Percentiles rank a stretch among this genome's conserved stretches.
Conservation (phyloP, 2,329 filamentous ascomycete species). For the Beauveria asiatica region DNA sequence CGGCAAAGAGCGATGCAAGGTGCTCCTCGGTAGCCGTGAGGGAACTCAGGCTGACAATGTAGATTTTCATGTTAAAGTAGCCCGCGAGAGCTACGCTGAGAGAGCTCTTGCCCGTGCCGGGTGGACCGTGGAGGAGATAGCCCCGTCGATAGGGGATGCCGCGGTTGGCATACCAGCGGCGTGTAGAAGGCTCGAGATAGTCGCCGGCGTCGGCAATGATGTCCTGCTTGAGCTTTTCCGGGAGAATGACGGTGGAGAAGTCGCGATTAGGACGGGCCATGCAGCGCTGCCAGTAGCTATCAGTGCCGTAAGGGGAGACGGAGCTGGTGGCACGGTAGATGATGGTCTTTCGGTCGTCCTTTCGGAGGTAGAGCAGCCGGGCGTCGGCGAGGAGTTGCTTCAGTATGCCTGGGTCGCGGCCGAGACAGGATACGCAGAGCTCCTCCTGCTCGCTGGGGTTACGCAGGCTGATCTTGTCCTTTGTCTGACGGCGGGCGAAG, state of each 20-base stretch:
- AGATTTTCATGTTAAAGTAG: slow-evolving; percentile 61
- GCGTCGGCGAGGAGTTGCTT: slow-evolving; percentile 56
- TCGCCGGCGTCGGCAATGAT: slow-evolving; percentile 54
- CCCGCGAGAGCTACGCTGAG: slow-evolving; percentile 63
- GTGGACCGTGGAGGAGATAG: slow-evolving; percentile 73
- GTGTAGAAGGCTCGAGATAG: slow-evolving; percentile 53
- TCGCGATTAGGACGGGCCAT: slow-evolving; percentile 52
- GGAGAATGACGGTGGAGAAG: slow-evolving; percentile 57
- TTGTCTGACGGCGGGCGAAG: slow-evolving; percentile 45
- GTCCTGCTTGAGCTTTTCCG: slow-evolving; percentile 49
- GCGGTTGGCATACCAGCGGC: slow-evolving; percentile 73
- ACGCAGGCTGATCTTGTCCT: slow-evolving; percentile 31
- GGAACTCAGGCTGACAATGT: slow-evolving; percentile 62
- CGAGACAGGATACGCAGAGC: slow-evolving; percentile 53
- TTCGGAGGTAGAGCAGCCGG: slow-evolving; percentile 44
- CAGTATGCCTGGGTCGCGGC: slow-evolving; percentile 49
- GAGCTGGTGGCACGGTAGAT: slow-evolving; percentile 52
- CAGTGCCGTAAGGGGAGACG: slow-evolving; percentile 24
- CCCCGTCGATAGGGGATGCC: slow-evolving; percentile 81
- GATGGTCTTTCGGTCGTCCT: slow-evolving; percentile 53
- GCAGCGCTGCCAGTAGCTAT: slow-evolving; percentile 52
- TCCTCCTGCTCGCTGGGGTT: slow-evolving; percentile 46
- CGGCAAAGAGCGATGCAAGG: slow-evolving; percentile 54
- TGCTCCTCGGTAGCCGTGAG: slow-evolving; percentile 55
- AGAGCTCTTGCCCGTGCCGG: slow-evolving; percentile 71